Base-by-base conservation (phyloP, 768 basidiomycete genomes). In the Russula compacta region DNA sequence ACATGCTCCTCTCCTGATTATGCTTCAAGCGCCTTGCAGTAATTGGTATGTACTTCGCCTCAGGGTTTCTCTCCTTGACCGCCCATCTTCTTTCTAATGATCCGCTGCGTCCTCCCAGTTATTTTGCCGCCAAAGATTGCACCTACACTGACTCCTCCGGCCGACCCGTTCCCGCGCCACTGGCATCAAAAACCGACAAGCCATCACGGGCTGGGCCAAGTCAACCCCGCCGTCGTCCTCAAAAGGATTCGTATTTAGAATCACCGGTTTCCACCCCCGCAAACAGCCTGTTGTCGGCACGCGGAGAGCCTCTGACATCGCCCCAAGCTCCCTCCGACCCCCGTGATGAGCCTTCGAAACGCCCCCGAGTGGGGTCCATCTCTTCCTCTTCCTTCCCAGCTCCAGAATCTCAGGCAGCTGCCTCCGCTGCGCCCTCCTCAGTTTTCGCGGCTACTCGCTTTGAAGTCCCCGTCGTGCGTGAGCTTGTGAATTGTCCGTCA, bases 81-180 rank as follows among this genome's bases (percentile, higher is more conserved):
- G 6, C 15, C 35, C 35, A 19, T 24, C 33, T n/a, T 59, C 54
- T 63, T 60, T 52, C 59, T 49, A 61, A 60, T 69, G 58, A 52
- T 19, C 50, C 35, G 63, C 14, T 44, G 15, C 39, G 10, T 35
- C 29, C 19, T 58, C 35, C 35, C 69, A 91, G 88, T 67, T 89
- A 83, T 70, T 92, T 85, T 71, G 89, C 89, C 61, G 86, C 85
- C 65, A 91, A 91, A 72, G 75, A 81, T 36, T 92, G 89, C 72
- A 83, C 85, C 2, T 92, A 92, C 71, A 90, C 87, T 10, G 89
- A 92, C 64, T 78, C 87, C 24, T 80, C 84, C 21, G 90, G 89
- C 39, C 84, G 86, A 49, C 78, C 83, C n/a, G 90, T 92, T 11
- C 86, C 89, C 43, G 87, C 89, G 0, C 65, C 89, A 78, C 56